Evolutionary conservation across 371 early-diverging fungal species (phyloP), one percentile per base, ranked within the genome.

Genomic region (Mucor piriformis): DNA sequence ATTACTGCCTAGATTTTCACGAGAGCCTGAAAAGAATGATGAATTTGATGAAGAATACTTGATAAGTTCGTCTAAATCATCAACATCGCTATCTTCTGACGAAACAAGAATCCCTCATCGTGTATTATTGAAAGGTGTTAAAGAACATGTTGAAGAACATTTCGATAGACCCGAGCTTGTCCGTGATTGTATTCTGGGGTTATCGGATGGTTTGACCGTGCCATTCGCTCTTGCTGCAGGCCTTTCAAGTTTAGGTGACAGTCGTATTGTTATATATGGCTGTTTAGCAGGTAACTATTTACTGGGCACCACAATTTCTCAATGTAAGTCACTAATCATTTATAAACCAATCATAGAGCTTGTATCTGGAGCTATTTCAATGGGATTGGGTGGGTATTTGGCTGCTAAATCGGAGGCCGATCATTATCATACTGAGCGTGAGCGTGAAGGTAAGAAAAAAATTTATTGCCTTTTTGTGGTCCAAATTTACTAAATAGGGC

Each of bases 141-240:
- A 69, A 37, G 63, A 64, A 5, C 88, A 84, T 61, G 46, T 67
- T 23, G 88, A 89, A 66, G 79, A 84, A 13, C 90, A 90, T 56
- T 86, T 86, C 63, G 74, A 73, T 18, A 73, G 82, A 16, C 86
- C 88, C 0, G 88, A 88, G 46, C 62, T 88, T n/a, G 72, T 90
- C 20, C 76, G 87, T 7, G 88, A 90, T 66, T 75, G 83, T 40
- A 83, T 88, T 50, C 64, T 87, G 15, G 89, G 88, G 8, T 66
- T 90, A 21, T 84, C 88, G 3, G 91, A 88, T 63, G 91, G 91
- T 0, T 68, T 90, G 33, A 90, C 89, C 0, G 91, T 89, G 6
- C 91, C 91, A 2, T 90, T 90, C 72, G 91, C 91, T 7, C 71
- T 90, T 33, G 87, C 89, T 24, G 91, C 91, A 16, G 91, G 89